phyloP scores from a whole-genome alignment of 768 basidiomycete genomes.

The Rhizopogon salebrosus region DNA sequence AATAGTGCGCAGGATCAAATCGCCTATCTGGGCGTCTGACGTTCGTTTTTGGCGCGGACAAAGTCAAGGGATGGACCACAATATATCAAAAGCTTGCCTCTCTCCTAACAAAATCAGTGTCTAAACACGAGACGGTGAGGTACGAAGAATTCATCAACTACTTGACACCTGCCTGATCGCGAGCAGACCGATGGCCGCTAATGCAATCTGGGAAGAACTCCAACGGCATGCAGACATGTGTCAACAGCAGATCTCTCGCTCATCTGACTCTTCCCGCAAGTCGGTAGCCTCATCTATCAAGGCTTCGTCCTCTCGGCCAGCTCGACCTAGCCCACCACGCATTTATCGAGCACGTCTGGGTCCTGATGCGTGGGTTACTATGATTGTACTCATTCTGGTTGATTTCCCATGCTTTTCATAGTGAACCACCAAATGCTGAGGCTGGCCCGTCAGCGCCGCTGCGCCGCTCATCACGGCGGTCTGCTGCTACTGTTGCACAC shows the following conservation, averaged over 20 bases:
- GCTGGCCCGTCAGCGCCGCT: constrained; percentile 5
- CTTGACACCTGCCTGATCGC: background rate
- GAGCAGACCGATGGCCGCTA: constrained; percentile 12
- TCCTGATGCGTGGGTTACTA: constrained; percentile 13
- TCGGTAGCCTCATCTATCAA: background rate
- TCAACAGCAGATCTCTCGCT: constrained; percentile 7
- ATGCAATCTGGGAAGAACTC: constrained; percentile 11
- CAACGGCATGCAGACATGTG: constrained; percentile 10
- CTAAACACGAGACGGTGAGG: background rate
- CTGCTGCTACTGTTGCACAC: constrained; percentile 17
- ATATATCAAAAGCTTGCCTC: constrained; percentile 17
- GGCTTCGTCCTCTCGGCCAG: constrained; percentile 6
- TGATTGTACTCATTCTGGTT: background rate
- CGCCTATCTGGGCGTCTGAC: constrained; percentile 8
- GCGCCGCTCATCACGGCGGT: constrained; percentile 34
- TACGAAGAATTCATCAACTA: constrained; percentile 7
- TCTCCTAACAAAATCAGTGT: constrained; percentile 4
- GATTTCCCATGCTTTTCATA: constrained; percentile 4
- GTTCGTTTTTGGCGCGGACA: constrained; percentile 18
- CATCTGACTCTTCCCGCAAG: background rate
- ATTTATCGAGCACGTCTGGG: constrained; percentile 5
- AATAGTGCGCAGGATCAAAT: constrained; percentile 8
- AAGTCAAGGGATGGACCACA: constrained; percentile 15
- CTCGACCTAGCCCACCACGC: constrained; percentile 12
- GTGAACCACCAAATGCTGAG: constrained; percentile 9